A percentile compares a stretch with the other conserved stretches of the same genome.
phyloP scores from a whole-genome alignment of 2,329 filamentous ascomycete species.

The Fusarium sp. region DNA sequence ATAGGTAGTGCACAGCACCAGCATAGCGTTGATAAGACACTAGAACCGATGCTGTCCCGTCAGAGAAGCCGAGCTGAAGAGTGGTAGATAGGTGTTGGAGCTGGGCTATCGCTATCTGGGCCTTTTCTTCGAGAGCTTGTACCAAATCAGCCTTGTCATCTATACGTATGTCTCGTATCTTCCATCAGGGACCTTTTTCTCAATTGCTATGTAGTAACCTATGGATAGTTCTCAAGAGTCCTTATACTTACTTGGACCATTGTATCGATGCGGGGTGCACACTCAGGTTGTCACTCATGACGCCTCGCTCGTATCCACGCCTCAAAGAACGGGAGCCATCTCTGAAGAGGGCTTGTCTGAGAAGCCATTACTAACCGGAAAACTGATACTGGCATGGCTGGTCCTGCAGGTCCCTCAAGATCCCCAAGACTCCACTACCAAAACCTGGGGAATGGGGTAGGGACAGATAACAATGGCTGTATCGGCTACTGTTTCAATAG shows the following conservation, averaged over 20 bases:
- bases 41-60: not conserved
- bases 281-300: not conserved
- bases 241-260: not conserved
- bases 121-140: not conserved
- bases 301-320: not conserved
- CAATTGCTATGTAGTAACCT: too few species aligned
- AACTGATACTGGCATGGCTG: not conserved
- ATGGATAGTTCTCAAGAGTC: not conserved
- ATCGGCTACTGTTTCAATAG: too few species aligned
- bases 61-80: slow-evolving; percentile 4
- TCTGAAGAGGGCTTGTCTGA: not conserved
- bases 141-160: not conserved
- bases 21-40: slow-evolving; percentile 27
- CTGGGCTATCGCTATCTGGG: not conserved
- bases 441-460: slow-evolving; percentile 9
- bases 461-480: not conserved
- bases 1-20: not conserved
- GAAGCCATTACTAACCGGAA: slow-evolving; percentile 3
- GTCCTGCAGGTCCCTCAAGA: slow-evolving; percentile 1
- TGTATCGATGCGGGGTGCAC: slow-evolving; percentile 7
- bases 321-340: not conserved
- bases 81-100: not conserved
- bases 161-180: not conserved
- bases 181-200: too few species aligned
- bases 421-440: not conserved